These are phyloP conservation scores for Ogataea polymorpha DNA, from an alignment of 805 yeast genomes.

Conservation along the genomic window DNA sequence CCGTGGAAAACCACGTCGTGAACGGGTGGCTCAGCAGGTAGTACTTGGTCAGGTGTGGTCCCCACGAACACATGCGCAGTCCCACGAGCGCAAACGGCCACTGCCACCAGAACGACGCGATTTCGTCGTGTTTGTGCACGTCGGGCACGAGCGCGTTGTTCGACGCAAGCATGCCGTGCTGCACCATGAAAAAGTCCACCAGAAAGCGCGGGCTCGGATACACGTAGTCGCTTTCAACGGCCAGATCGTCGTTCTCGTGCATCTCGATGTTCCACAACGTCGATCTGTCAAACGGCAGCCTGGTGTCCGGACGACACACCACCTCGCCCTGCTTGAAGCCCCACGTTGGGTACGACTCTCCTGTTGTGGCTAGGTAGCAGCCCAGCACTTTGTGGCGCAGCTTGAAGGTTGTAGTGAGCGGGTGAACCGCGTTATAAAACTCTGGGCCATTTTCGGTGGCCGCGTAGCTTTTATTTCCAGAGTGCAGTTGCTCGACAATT, in stretches of 20 bases:
- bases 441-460: constrained; percentile 33
- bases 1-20: constrained; percentile 59
- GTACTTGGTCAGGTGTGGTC: constrained; percentile 49
- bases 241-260: constrained; percentile 51
- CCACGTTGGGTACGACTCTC: constrained; percentile 85
- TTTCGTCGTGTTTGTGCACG: constrained; percentile 62
- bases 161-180: constrained; percentile 79
- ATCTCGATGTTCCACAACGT: constrained; percentile 84
- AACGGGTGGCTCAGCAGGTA: constrained; percentile 67
- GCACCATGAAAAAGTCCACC: constrained; percentile 66
- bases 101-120: constrained; percentile 79
- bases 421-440: constrained; percentile 58
- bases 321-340: constrained; percentile 97
- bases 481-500: constrained; percentile 51
- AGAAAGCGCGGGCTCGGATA: constrained; percentile 55
- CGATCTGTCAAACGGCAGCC: constrained; percentile 43
- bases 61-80: constrained; percentile 77
- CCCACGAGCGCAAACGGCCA: constrained; percentile 75
- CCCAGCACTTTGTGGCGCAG: constrained; percentile 63
- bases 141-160: constrained; percentile 83
- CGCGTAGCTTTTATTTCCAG: constrained; percentile 28
- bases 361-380: constrained; percentile 85
- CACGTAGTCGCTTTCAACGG: constrained; percentile 30
- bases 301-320: constrained; percentile 54
- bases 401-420: constrained; percentile 81